Evolutionary conservation across 2,329 filamentous ascomycete genomes (phyloP), one percentile per base, ranked within the genome.

Genomic region (Beauveria sp.): DNA sequence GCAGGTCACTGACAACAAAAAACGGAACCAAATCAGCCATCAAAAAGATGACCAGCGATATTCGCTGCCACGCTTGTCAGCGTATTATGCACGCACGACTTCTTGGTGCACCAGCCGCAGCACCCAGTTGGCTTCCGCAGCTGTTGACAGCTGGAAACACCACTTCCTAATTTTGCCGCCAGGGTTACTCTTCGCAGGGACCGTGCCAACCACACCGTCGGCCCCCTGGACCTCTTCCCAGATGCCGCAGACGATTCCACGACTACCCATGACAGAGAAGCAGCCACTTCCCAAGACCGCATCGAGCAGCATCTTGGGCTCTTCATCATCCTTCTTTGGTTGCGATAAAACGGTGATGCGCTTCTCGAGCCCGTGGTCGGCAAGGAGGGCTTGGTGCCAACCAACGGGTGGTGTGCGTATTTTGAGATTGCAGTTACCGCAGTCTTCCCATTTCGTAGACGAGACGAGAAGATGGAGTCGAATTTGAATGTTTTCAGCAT

Each of bases 191-290:
- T 75, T 80, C 55, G 77, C 76, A 2, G 82, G 81, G 47, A 75
- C 82, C 20, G 77, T 72, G 28, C 82, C 82, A 12, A 80, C 76
- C 46, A 80, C 78, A 26, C 84, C 83, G 26, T 84, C 79, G 64
- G 83, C 83, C 64, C 87, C 83, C 54, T 85, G 85, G 66, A 88
- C 77, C 65, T 91, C 86, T 71, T 94, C 89, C 85, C 91, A 94
- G 41, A 97, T 88, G 65, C 89, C 92, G 61, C 96, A 86, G 1
- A 94, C 90, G 68, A 97, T 93, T 52, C 92, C 92, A 40, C 90
- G 89, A 66, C 89, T 85, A 5, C 91, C 92, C 63, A 96, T 85
- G 20, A 90, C 80, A 66, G 92, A 89, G 74, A 96, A 96, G 69
- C 90, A 92, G 61, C 85, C 89, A 70, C 92, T 91, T 12, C 89